Evolutionary conservation across 257 asterid species (phyloP).

Genomic region (Przewalskia tangutica): DNA sequence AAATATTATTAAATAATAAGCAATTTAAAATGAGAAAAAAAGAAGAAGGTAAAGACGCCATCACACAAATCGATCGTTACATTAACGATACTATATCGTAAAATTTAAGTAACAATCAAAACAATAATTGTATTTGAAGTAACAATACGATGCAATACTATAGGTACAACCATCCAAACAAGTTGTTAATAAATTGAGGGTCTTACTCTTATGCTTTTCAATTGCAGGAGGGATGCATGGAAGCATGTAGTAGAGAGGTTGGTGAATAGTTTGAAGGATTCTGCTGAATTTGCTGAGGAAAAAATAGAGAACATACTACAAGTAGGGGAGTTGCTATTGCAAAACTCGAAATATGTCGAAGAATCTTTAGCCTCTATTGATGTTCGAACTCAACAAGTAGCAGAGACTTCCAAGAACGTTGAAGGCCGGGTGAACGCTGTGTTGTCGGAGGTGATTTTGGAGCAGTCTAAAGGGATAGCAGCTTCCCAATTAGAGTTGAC

Average conservation of each 20-base stretch:
- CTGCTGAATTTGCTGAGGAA: constrained; percentile 58
- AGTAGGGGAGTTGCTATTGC: constrained; percentile 38
- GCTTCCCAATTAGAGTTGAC: constrained; percentile 52
- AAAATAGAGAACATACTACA: constrained; percentile 45
- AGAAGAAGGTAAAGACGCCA: background rate
- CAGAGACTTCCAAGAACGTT: constrained; percentile 37
- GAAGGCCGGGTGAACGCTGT: constrained; percentile 47
- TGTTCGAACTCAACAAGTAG: constrained; percentile 37
- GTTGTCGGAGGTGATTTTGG: constrained; percentile 39
- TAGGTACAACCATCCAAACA: background rate
- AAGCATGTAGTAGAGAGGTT: constrained; percentile 62
- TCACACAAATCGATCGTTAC: background rate
- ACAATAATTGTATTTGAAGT: no score
- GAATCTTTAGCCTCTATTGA: constrained; percentile 51
- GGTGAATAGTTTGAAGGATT: constrained; percentile 52
- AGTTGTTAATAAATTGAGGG: background rate
- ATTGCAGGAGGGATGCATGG: constrained; percentile 60
- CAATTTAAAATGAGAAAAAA: background rate
- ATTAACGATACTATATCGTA: background rate
- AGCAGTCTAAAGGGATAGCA: constrained; percentile 58
- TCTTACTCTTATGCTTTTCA: background rate
- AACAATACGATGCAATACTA: background rate
- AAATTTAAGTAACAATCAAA: no score
- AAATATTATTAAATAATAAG: background rate
- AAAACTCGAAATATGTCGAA: constrained; percentile 35